Conservation (phyloP, 208 protist genomes). For the Leishmania turanica region DNA sequence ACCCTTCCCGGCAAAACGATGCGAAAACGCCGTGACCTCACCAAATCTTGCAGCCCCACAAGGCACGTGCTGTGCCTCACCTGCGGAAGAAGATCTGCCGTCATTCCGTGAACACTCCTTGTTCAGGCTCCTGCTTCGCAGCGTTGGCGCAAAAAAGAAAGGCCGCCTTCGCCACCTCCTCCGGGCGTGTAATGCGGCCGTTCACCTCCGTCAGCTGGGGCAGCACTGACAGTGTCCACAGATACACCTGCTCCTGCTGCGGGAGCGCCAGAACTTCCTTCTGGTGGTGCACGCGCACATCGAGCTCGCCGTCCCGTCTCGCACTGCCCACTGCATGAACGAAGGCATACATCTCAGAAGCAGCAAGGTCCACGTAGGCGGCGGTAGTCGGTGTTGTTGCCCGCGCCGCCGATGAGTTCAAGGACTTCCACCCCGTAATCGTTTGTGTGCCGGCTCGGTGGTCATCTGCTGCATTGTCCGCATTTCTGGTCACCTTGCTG, state of each 20-base stretch:
- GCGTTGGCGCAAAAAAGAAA: constrained; percentile 37
- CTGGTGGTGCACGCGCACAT: constrained; percentile 22
- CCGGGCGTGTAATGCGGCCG: constrained; percentile 23
- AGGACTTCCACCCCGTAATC: background rate
- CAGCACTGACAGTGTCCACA: constrained; percentile 46
- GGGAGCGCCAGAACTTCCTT: constrained; percentile 41
- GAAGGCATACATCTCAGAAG: constrained; percentile 29
- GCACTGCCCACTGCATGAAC: constrained; percentile 34
- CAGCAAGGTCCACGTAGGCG: constrained; percentile 38
- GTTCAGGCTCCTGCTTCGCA: background rate
- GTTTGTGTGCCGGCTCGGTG: background rate
- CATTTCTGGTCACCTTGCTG: background rate
- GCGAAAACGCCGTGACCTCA: no score
- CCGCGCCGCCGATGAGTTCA: background rate
- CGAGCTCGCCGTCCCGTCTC: constrained; percentile 20
- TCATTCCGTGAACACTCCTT: background rate
- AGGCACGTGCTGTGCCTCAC: background rate
- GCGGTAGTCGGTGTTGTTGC: constrained; percentile 20
- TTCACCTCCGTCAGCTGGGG: constrained; percentile 51
- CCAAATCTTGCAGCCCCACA: background rate
- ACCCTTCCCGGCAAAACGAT: background rate
- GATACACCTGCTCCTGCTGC: constrained; percentile 29
- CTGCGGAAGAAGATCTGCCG: background rate
- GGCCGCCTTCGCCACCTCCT: constrained; percentile 42
- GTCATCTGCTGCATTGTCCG: background rate